Percentiles rank a stretch among this genome's conserved stretches.
Conservation (phyloP, 176 grass and related monocot genomes). For the Oryza glumipatula region DNA sequence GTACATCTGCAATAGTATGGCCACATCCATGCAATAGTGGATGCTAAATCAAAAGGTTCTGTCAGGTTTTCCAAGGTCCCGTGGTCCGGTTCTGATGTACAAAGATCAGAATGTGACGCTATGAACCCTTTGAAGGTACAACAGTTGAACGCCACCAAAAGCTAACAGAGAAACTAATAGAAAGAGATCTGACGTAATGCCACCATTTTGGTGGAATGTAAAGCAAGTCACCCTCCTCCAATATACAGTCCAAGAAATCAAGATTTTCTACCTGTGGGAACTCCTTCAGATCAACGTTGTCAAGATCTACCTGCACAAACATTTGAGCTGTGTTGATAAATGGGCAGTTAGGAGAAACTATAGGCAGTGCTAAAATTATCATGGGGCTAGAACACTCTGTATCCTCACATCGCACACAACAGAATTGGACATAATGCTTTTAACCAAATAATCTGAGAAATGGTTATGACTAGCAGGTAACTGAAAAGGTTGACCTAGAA, state of each 20-base stretch:
- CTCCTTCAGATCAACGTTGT: conserved; percentile 63
- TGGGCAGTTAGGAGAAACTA: neutral
- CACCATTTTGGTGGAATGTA: conserved; percentile 98
- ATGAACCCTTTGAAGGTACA: conserved; percentile 15
- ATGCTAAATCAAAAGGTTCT: conserved; percentile 3
- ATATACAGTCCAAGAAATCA: conserved; percentile 81
- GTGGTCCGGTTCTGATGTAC: conserved; percentile 25
- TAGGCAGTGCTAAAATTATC: neutral
- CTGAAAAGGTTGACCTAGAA: neutral
- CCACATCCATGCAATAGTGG: conserved; percentile 22
- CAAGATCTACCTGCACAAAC: conserved; percentile 78
- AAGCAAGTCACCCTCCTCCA: conserved; percentile 93
- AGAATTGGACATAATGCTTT: neutral
- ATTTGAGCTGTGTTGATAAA: conserved; percentile 9
- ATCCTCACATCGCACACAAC: neutral
- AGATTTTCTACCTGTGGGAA: conserved; percentile 63
- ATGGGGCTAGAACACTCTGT: neutral
- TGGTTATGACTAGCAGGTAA: neutral
- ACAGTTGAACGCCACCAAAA: conserved; percentile 78
- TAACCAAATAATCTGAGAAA: neutral
- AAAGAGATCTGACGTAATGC: conserved; percentile 94
- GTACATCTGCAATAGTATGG: conserved; percentile 7
- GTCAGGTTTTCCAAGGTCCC: conserved; percentile 35
- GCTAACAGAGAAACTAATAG: conserved; percentile 85
- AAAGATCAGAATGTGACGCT: conserved; percentile 15